Base-by-base conservation (phyloP, 148 eudicot species). In the Tetragonia tetragonoides region DNA sequence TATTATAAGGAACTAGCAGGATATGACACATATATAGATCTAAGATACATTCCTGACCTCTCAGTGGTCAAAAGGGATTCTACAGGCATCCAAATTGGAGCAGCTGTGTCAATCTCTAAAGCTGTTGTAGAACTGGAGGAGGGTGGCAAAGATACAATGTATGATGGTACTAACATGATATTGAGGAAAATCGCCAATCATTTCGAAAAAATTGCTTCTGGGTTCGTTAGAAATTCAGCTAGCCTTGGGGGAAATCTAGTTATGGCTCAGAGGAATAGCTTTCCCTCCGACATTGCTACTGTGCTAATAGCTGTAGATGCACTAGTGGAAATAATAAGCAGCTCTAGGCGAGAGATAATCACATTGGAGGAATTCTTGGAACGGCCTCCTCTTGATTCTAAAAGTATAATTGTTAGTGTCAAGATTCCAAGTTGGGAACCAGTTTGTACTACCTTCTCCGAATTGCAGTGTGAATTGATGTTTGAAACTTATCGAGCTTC, bases 201-300 rank as follows among this genome's bases (percentile, higher is more conserved):
- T 82, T 74, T 93, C 82, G 94, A 95, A 85, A 93, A 93, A 84
- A 78, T 95, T 80, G 97, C 97, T 59, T 81, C 97, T 4, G 85
- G 77, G 49, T 90, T 81, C 56, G 74, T 95, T 38, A 80, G 97
- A 80, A 95, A 95, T 78, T 87, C 93, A 62, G 99, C 92, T 28
- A 95, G 97, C 81, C 28, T 95, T 40, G 99, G 97, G n/a, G 99
- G 99, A 10, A 95, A 95, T 87, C 81, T 95, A 75, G 86, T 91
- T 8, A 95, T 95, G 97, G 96, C 99, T 37, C 99, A 95, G 72
- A 87, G 88, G 77, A 83, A 82, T 41, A 69, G 81, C 61, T 95
- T 95, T 83, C 97, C 99, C 66, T 95, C 99, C 9, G 99, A 95
- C 79, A 83, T 93, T 66, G 91, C 85, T 77, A 95, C 99, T 12